Conservation (phyloP, 2,329 filamentous ascomycete species). For the Huntiella moniliformis region DNA sequence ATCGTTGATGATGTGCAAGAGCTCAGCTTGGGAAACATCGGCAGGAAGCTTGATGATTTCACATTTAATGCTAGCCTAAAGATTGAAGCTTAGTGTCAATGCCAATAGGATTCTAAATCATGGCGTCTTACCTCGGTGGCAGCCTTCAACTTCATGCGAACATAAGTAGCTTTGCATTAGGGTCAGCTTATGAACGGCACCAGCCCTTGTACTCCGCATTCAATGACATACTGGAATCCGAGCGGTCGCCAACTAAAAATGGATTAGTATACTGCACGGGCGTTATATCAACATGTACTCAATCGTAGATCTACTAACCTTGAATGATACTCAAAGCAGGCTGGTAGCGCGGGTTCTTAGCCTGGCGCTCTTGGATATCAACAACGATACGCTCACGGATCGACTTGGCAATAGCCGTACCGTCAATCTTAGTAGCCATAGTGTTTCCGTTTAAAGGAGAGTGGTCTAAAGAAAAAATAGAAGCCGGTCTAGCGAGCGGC, state of each 20-base stretch:
- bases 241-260: slow-evolving; percentile 62
- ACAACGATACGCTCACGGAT: slow-evolving; percentile 67
- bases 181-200: slow-evolving; percentile 16
- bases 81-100: background rate
- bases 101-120: background rate
- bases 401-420: slow-evolving; percentile 79
- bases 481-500: slow-evolving; percentile 23
- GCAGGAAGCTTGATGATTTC: slow-evolving; percentile 71
- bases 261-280: background rate
- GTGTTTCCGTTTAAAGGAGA: slow-evolving; percentile 17
- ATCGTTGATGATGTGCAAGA: slow-evolving; percentile 60
- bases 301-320: slow-evolving; percentile 24
- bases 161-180: slow-evolving; percentile 60
- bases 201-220: background rate
- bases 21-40: slow-evolving; percentile 62
- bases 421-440: slow-evolving; percentile 93
- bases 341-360: slow-evolving; percentile 68
- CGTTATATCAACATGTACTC: background rate
- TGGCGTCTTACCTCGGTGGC: slow-evolving; percentile 54
- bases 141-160: slow-evolving; percentile 98
- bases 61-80: slow-evolving; percentile 75
- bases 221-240: slow-evolving; percentile 58
- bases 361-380: slow-evolving; percentile 68
- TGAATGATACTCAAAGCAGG: slow-evolving; percentile 90
- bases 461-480: slow-evolving; percentile 16